Evolutionary conservation across 345 rosid species (phyloP).

Genomic region (Arabis hirsuta): DNA sequence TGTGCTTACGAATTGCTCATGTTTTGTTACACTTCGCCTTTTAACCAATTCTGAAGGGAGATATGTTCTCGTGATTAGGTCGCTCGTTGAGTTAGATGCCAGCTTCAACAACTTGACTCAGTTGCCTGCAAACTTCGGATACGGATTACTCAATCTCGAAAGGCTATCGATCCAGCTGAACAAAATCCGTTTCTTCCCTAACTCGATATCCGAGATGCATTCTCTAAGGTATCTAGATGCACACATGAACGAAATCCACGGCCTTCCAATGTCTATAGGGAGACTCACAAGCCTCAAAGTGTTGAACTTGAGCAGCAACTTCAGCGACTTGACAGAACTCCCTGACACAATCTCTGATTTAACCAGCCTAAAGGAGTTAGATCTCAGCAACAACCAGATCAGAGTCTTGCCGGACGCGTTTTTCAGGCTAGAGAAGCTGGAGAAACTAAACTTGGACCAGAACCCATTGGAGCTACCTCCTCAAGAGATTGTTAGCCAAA

Average conservation of each 20-base stretch:
- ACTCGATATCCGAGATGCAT: slow-evolving; percentile 80
- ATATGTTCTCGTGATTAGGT: slow-evolving; percentile 32
- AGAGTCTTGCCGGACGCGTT: slow-evolving; percentile 75
- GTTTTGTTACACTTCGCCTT: slow-evolving; percentile 5
- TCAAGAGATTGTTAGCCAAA: slow-evolving; percentile 56
- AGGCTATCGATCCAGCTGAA: slow-evolving; percentile 79
- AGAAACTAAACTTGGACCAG: slow-evolving; percentile 79
- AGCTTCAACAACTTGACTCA: slow-evolving; percentile 78
- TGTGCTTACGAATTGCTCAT: background rate
- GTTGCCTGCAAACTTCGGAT: slow-evolving; percentile 81
- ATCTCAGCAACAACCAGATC: slow-evolving; percentile 95
- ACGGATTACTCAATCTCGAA: slow-evolving; percentile 66
- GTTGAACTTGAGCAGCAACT: slow-evolving; percentile 82
- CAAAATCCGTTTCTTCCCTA: slow-evolving; percentile 67
- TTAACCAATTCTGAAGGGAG: slow-evolving; percentile 8
- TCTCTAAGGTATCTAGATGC: slow-evolving; percentile 74
- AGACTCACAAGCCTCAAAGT: slow-evolving; percentile 74
- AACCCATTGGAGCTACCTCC: slow-evolving; percentile 86
- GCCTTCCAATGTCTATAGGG: slow-evolving; percentile 82
- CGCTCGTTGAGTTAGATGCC: slow-evolving; percentile 74
- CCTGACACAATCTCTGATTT: slow-evolving; percentile 81
- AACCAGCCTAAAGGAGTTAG: slow-evolving; percentile 74
- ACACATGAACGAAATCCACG: slow-evolving; percentile 86
- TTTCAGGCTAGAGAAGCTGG: slow-evolving; percentile 70
- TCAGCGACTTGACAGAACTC: slow-evolving; percentile 73